Evolutionary conservation across 2,329 filamentous ascomycete species (phyloP).

Genomic region (Penicillium sp.): DNA sequence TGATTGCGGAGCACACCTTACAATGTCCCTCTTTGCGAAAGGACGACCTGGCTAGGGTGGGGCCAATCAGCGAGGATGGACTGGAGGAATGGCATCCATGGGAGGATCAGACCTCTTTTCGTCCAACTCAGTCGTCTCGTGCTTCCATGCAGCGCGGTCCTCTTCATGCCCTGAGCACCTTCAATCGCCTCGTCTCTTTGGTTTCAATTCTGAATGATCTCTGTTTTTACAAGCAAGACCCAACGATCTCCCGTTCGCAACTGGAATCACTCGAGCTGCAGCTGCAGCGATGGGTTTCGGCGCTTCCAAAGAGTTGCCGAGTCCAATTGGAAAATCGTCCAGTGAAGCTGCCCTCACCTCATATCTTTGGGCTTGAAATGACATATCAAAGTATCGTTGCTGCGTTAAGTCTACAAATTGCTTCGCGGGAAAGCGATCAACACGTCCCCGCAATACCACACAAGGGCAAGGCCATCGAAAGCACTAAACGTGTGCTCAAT

Average conservation of each 20-base stretch:
- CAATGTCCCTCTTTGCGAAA: slow-evolving; percentile 54
- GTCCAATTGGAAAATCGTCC: slow-evolving; percentile 34
- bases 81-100: slow-evolving; percentile 76
- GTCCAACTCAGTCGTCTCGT: slow-evolving; percentile 30
- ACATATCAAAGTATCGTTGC: slow-evolving; percentile 37
- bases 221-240: slow-evolving; percentile 33
- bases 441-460: slow-evolving; percentile 26
- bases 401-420: slow-evolving; percentile 32
- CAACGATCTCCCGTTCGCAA: slow-evolving; percentile 29
- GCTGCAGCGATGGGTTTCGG: slow-evolving; percentile 38
- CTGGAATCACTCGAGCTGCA: slow-evolving; percentile 37
- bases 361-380: slow-evolving; percentile 42
- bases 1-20: slow-evolving; percentile 54
- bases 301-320: slow-evolving; percentile 37
- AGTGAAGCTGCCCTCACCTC: slow-evolving; percentile 33
- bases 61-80: slow-evolving; percentile 64
- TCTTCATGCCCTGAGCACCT: slow-evolving; percentile 55
- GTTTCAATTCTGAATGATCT: slow-evolving; percentile 40
- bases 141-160: slow-evolving; percentile 43
- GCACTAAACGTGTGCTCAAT: slow-evolving; percentile 40
- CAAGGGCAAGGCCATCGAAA: slow-evolving; percentile 38
- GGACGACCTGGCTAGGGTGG: slow-evolving; percentile 53
- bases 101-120: slow-evolving; percentile 54
- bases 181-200: slow-evolving; percentile 55
- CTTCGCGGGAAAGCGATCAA: slow-evolving; percentile 29